Percentiles rank a stretch among this genome's conserved stretches.
Conservation (phyloP, 257 asterid genomes). For the Mitragyna speciosa region DNA sequence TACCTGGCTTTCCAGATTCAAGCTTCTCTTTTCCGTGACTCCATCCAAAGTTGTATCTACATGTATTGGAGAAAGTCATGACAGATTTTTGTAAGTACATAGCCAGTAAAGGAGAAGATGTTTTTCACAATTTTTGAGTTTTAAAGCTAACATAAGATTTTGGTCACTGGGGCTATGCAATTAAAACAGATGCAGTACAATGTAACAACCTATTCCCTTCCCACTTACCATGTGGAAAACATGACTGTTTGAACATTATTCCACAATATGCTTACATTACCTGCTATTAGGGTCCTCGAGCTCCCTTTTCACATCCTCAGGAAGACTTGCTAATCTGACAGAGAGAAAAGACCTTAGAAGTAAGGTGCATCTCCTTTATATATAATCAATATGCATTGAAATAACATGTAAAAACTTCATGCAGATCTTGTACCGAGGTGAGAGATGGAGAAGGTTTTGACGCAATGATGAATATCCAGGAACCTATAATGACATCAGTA, state of each 20-base stretch:
- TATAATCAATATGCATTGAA: neutral
- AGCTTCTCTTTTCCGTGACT: constrained; percentile 97
- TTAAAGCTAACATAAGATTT: neutral
- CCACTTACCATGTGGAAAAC: neutral
- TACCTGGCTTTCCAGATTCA: constrained; percentile 91
- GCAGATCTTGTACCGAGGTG: constrained; percentile 62
- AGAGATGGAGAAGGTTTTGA: constrained; percentile 64
- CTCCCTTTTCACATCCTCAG: constrained; percentile 58
- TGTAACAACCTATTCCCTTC: neutral
- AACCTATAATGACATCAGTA: constrained; percentile 46
- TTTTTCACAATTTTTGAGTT: constrained; percentile 5
- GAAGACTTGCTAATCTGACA: constrained; percentile 76
- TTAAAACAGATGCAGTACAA: neutral
- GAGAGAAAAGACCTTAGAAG: constrained; percentile 5
- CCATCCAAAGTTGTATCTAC: constrained; percentile 94
- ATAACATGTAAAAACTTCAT: neutral
- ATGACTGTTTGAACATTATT: neutral
- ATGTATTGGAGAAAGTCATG: constrained; percentile 13
- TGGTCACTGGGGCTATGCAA: neutral
- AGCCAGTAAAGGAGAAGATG: neutral
- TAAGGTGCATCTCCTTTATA: neutral
- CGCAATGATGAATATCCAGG: constrained; percentile 80
- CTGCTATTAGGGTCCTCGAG: constrained; percentile 82
- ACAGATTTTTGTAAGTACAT: constrained; percentile 1
- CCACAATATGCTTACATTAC: constrained; percentile 32